Percentiles rank a stretch among this genome's conserved stretches.
phyloP scores from a whole-genome alignment of 257 asterid genomes.

The Echium plantagineum region DNA sequence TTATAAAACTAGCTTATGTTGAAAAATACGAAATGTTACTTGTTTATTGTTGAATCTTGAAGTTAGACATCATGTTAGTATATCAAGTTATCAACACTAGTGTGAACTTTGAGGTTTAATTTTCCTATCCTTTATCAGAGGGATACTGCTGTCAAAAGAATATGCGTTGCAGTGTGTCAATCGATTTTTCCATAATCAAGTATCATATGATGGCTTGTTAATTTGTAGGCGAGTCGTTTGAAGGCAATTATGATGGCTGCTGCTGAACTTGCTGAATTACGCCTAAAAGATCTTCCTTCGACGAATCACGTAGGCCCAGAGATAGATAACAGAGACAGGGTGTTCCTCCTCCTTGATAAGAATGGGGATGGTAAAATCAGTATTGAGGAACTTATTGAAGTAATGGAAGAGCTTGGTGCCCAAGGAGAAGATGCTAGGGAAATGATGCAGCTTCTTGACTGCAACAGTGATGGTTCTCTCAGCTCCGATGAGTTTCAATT shows the following conservation, averaged over 20 bases:
- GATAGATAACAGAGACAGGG: constrained; percentile 42
- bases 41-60: too few species aligned
- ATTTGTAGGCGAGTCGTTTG: constrained; percentile 67
- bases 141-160: too few species aligned
- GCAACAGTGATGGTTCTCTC: constrained; percentile 80
- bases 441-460: constrained; percentile 89
- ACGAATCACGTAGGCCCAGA: constrained; percentile 36
- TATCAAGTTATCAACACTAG: too few species aligned
- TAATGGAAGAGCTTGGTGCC: constrained; percentile 95
- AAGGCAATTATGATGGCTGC: constrained; percentile 98
- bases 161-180: too few species aligned
- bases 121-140: too few species aligned
- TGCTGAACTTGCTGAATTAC: constrained; percentile 83
- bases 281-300: constrained; percentile 70
- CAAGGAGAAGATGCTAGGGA: constrained; percentile 87
- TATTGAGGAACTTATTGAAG: constrained; percentile 91
- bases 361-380: constrained; percentile 92
- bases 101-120: too few species aligned
- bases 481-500: constrained; percentile 83
- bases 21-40: too few species aligned
- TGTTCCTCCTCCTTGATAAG: constrained; percentile 80
- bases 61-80: too few species aligned
- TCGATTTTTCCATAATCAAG: neutral
- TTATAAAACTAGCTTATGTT: neutral
- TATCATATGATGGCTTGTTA: neutral